A percentile compares a stretch with the other conserved stretches of the same genome.
These are phyloP conservation scores for Choanephora cucurbitarum DNA, from an alignment of 371 early-diverging fungal species.

Conservation along the genomic window DNA sequence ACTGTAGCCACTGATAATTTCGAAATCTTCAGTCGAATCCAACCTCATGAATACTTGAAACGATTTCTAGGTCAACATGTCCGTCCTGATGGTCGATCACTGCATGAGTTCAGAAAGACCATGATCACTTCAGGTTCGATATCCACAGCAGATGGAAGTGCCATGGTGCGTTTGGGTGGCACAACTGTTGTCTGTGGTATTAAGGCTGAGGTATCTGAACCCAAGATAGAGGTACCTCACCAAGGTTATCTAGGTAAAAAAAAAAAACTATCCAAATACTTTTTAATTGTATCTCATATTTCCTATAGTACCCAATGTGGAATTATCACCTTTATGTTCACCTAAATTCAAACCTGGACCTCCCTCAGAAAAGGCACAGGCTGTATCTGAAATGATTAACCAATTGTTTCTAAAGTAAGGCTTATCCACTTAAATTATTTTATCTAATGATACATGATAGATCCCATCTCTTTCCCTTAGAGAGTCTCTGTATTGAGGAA, in stretches of 20 bases:
- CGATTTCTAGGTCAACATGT: constrained; percentile 78
- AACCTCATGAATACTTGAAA: constrained; percentile 87
- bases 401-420: constrained; percentile 65
- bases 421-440: not conserved
- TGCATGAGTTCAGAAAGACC: constrained; percentile 64
- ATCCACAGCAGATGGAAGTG: constrained; percentile 82
- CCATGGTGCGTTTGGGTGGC: constrained; percentile 86
- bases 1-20: constrained; percentile 22
- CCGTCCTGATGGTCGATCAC: constrained; percentile 83
- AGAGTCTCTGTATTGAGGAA: constrained; percentile 77
- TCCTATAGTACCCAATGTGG: constrained; percentile 83
- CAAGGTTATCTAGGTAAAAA: constrained; percentile 78
- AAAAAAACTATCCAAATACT: no score
- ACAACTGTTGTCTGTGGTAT: constrained; percentile 93
- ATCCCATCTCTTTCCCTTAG: constrained; percentile 65
- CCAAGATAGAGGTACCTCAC: constrained; percentile 65
- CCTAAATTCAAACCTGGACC: constrained; percentile 85
- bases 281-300: not conserved
- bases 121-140: constrained; percentile 71
- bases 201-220: constrained; percentile 93
- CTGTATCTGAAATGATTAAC: constrained; percentile 77
- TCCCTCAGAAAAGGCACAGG: constrained; percentile 84
- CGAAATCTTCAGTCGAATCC: constrained; percentile 69
- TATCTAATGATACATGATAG: constrained; percentile 20
- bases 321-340: constrained; percentile 87